These are phyloP conservation scores for Firmiana major DNA, from an alignment of 345 rosid genomes.

Conservation along the genomic window DNA sequence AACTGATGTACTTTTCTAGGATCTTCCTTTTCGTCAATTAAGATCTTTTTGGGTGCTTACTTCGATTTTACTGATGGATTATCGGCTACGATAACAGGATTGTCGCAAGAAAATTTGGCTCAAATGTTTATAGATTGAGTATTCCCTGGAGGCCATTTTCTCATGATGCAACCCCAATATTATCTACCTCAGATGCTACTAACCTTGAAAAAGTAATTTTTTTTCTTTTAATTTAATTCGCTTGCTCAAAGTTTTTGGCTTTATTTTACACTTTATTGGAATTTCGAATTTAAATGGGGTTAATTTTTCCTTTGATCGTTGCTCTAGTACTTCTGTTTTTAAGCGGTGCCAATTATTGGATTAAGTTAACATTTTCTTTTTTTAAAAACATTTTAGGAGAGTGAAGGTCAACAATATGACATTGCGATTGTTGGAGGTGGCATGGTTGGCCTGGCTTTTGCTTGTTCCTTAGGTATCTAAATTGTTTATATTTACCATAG, in stretches of 20 bases:
- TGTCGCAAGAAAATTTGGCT: constrained; percentile 23
- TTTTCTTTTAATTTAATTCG: background rate
- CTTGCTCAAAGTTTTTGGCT: background rate
- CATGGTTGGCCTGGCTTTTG: constrained; percentile 96
- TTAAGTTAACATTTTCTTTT: background rate
- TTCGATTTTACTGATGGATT: constrained; percentile 7
- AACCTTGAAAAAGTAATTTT: constrained; percentile 23
- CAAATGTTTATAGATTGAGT: constrained; percentile 23
- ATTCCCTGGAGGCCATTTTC: constrained; percentile 24
- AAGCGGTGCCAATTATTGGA: background rate
- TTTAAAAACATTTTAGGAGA: constrained; percentile 31
- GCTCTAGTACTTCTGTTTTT: background rate
- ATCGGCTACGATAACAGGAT: constrained; percentile 22
- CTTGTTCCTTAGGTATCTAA: constrained; percentile 77
- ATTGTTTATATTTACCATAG: background rate
- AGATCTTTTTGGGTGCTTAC: background rate
- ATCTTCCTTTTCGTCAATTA: background rate
- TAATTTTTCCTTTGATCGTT: background rate
- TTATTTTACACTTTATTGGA: background rate
- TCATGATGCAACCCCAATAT: constrained; percentile 13
- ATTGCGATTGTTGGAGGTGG: constrained; percentile 94
- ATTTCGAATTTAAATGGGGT: background rate
- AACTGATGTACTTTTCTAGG: background rate
- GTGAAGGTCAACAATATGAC: constrained; percentile 49
- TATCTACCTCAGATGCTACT: constrained; percentile 20